Conservation (phyloP, 345 rosid species). For the Cardamine occulta region DNA sequence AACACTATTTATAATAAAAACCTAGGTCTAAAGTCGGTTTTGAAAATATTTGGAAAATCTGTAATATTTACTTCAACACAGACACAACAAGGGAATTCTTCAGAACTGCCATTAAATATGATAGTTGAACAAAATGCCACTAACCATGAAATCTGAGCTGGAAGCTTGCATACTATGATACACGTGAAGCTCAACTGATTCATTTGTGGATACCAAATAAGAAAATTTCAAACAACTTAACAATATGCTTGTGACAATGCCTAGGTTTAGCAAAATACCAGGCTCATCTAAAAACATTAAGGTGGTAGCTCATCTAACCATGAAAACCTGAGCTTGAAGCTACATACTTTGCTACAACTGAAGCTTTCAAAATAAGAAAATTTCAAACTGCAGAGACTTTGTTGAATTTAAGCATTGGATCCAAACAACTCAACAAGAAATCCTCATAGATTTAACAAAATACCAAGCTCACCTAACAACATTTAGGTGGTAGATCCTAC, state of each 20-base stretch:
- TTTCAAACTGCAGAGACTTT: not conserved
- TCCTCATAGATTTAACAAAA: not conserved
- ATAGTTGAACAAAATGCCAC: not conserved
- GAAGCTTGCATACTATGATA: not conserved
- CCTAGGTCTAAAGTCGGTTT: too few species aligned
- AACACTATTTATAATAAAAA: too few species aligned
- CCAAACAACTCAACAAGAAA: conserved; percentile 9
- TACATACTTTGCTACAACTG: too few species aligned
- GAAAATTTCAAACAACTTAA: not conserved
- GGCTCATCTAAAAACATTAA: too few species aligned
- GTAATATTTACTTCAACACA: not conserved
- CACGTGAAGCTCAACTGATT: not conserved
- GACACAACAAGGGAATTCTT: conserved; percentile 5
- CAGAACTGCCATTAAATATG: not conserved
- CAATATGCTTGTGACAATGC: conserved; percentile 13
- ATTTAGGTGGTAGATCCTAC: conserved; percentile 14
- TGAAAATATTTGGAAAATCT: too few species aligned
- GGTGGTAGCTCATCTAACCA: not conserved
- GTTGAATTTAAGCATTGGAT: conserved; percentile 4
- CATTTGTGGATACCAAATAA: not conserved
- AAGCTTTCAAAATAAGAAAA: not conserved
- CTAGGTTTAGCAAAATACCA: not conserved
- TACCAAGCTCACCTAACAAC: not conserved
- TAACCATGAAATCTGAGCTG: conserved; percentile 15
- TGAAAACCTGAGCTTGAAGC: too few species aligned